A percentile compares a stretch with the other conserved stretches of the same genome.
Conservation (phyloP, 805 yeast genomes). For the Kodamaea lidongshanica region DNA sequence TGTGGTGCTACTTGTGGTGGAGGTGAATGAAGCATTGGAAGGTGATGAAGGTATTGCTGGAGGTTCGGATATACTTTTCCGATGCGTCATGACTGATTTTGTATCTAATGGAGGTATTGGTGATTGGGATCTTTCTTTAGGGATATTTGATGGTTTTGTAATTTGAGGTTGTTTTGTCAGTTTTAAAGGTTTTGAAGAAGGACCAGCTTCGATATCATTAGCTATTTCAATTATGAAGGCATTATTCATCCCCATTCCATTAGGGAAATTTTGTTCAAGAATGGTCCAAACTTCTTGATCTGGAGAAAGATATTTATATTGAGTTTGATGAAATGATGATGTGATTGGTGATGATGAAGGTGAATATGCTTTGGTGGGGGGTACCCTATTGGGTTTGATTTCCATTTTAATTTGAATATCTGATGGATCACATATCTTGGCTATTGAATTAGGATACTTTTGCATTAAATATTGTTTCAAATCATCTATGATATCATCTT, state of each 20-base stretch:
- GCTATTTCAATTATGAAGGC: slow-evolving; percentile 53
- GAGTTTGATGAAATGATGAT: slow-evolving; percentile 6
- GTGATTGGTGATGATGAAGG: not conserved
- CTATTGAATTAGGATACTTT: slow-evolving; percentile 65
- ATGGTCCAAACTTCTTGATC: slow-evolving; percentile 55
- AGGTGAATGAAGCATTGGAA: slow-evolving; percentile 7
- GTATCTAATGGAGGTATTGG: slow-evolving; percentile 3
- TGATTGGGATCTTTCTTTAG: slow-evolving; percentile 5
- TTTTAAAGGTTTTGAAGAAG: slow-evolving; percentile 2
- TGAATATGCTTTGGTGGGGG: too few relatives aligned
- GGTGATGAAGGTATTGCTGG: slow-evolving; percentile 12
- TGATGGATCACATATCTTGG: slow-evolving; percentile 60
- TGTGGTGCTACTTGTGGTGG: slow-evolving; percentile 3
- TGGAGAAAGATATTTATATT: slow-evolving; percentile 42
- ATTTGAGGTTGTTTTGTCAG: slow-evolving; percentile 6
- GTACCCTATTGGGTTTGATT: too few relatives aligned
- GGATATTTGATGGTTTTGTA: slow-evolving; percentile 8
- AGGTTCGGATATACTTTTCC: slow-evolving; percentile 34
- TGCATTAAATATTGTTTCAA: slow-evolving; percentile 57
- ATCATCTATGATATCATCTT: slow-evolving; percentile 73
- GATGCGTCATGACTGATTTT: too few relatives aligned
- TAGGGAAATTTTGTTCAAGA: slow-evolving; percentile 54
- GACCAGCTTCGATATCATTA: slow-evolving; percentile 4
- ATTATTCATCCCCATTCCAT: slow-evolving; percentile 62
- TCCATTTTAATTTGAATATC: slow-evolving; percentile 44